These are phyloP conservation scores for Dioscorea cayenensis DNA, from an alignment of 116 monocot species.

Conservation along the genomic window DNA sequence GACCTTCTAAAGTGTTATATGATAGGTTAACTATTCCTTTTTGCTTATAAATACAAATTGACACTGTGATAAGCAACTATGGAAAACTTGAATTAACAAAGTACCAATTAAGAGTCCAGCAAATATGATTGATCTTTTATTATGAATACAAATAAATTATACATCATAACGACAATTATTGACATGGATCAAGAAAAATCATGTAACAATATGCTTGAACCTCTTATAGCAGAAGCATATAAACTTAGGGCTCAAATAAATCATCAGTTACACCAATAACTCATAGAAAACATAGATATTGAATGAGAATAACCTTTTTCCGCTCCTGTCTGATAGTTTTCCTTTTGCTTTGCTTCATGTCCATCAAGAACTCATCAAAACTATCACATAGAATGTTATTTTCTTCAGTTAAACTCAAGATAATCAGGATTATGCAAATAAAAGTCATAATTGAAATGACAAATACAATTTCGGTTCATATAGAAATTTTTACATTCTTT, in stretches of 20 bases:
- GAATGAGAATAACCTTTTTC: constrained; percentile 66
- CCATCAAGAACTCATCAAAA: constrained; percentile 99
- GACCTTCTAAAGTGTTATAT: too few species aligned
- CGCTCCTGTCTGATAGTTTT: constrained; percentile 89
- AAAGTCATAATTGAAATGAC: neutral
- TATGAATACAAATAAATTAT: too few species aligned
- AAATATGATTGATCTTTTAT: too few species aligned
- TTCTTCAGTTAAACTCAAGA: neutral
- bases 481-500: too few species aligned
- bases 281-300: neutral
- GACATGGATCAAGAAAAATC: neutral
- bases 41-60: too few species aligned
- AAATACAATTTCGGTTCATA: neutral
- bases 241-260: neutral
- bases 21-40: too few species aligned
- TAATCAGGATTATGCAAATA: neutral
- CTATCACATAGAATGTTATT: constrained; percentile 24
- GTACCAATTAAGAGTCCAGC: too few species aligned
- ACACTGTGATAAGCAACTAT: too few species aligned
- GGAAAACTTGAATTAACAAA: too few species aligned
- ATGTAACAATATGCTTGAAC: neutral
- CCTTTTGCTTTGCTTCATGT: constrained; percentile 91
- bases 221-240: neutral
- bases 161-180: neutral
- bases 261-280: too few species aligned